Evolutionary conservation across 2,329 filamentous ascomycete species (phyloP), one percentile per base, ranked within the genome.

Genomic region (Colletotrichum karsti): DNA sequence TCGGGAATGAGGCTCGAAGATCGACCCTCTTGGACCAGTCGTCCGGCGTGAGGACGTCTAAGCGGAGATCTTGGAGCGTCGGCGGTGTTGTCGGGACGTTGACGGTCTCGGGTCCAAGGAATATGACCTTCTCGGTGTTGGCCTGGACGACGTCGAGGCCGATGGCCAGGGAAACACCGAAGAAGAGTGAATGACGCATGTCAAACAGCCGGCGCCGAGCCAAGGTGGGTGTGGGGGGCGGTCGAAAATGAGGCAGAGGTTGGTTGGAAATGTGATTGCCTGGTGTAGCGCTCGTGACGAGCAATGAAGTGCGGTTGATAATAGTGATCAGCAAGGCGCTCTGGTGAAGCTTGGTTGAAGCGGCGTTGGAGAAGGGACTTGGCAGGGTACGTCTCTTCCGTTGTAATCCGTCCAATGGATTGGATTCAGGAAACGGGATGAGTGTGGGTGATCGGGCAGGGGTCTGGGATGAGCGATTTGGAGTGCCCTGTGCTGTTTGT

Each of bases 101-200:
- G 74, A 88, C 78, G 33, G 84, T 79, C 33, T 82, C 76, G 10
- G 95, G 94, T 22, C 89, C 94, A 37, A 92, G 83, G 82, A 99
- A 98, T 75, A 98, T 93, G 73, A 88, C 85, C 81, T 99, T 99
- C 78, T 98, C 96, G 62, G 92, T 92, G 78, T 99, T 98, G 77
- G 92, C 94, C 15, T 35, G 30, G 13, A 18, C 54, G 24, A 69
- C 12, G 30, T 62, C 18, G 24, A 51, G 20, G 41, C 35, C 55
- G 18, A 41, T 50, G 28, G 55, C 66, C 41, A 69, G 30, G 22
- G 22, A 18, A 9, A 68, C 42, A 28, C 51, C 26, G 13, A 26
- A 28, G 15, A 12, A 15, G 24, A 54, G 20, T 18, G 30, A 22
- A 24, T 8, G 33, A 5, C 54, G 65, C 65, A 68, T 68, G 13